These are phyloP conservation scores for Trichaptum fuscoviolaceum DNA, from an alignment of 768 basidiomycete genomes.

Conservation along the genomic window DNA sequence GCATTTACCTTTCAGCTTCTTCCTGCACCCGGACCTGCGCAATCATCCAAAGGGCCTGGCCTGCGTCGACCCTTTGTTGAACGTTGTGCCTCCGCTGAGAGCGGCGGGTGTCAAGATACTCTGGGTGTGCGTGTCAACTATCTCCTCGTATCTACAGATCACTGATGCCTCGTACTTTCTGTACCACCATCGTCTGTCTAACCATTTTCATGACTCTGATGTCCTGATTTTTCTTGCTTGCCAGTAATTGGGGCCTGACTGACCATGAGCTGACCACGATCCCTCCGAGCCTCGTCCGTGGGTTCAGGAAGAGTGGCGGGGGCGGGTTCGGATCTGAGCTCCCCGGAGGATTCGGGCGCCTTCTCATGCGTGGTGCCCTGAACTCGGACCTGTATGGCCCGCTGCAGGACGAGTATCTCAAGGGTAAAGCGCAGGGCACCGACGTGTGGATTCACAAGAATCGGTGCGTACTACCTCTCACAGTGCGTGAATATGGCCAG, in stretches of 20 bases:
- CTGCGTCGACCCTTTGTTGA: constrained; percentile 51
- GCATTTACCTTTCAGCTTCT: constrained; percentile 38
- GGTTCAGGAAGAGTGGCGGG: constrained; percentile 41
- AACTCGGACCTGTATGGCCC: constrained; percentile 64
- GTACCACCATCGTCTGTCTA: no score
- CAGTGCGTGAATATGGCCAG: no score
- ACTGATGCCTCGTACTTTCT: not conserved
- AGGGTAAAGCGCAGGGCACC: constrained; percentile 48
- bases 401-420: constrained; percentile 48
- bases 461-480: constrained; percentile 29
- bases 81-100: constrained; percentile 43
- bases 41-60: constrained; percentile 49
- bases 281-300: constrained; percentile 53
- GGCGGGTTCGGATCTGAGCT: constrained; percentile 53
- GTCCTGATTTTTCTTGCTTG: no score
- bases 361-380: constrained; percentile 51
- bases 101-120: constrained; percentile 49
- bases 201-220: no score
- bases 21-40: constrained; percentile 57
- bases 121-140: constrained; percentile 44
- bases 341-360: constrained; percentile 46
- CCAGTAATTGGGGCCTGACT: constrained; percentile 70
- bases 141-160: not conserved
- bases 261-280: constrained; percentile 56
- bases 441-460: constrained; percentile 75